Evolutionary conservation across 768 basidiomycete species (phyloP).

Genomic region (Macrolepiota dolichaula): DNA sequence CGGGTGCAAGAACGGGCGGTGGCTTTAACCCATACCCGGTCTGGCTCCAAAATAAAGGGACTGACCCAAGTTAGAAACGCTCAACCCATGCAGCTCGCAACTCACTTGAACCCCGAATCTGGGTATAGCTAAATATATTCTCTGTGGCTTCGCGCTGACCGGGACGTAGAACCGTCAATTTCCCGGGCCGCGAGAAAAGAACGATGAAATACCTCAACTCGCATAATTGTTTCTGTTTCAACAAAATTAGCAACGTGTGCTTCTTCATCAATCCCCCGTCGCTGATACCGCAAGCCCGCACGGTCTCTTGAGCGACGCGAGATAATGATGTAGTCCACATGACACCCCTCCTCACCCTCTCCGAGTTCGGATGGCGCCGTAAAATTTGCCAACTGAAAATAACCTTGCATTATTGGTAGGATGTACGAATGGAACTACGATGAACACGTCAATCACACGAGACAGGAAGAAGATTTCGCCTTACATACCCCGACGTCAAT

Average conservation of each 20-base stretch:
- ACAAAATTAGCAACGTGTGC: conserved; percentile 96
- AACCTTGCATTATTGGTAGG: conserved; percentile 91
- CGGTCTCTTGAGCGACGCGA: conserved; percentile 87
- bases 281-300: conserved; percentile 91
- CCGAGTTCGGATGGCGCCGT: conserved; percentile 49
- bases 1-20: conserved; percentile 68
- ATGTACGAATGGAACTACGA: conserved; percentile 77
- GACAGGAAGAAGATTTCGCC: conserved; percentile 16
- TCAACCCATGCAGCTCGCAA: conserved; percentile 16
- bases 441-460: background rate
- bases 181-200: background rate
- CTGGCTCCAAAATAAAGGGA: conserved; percentile 93
- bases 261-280: conserved; percentile 90
- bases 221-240: conserved; percentile 88
- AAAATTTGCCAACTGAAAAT: conserved; percentile 76
- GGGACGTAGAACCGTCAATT: background rate
- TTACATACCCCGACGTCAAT: conserved; percentile 74
- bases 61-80: conserved; percentile 34
- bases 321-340: conserved; percentile 76
- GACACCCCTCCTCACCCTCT: conserved; percentile 39
- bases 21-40: conserved; percentile 86
- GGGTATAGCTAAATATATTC: conserved; percentile 86
- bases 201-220: conserved; percentile 58
- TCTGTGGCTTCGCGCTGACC: conserved; percentile 67
- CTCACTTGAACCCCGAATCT: conserved; percentile 89